phyloP scores from a whole-genome alignment of 257 asterid species.

The Hygrophila difformis region DNA sequence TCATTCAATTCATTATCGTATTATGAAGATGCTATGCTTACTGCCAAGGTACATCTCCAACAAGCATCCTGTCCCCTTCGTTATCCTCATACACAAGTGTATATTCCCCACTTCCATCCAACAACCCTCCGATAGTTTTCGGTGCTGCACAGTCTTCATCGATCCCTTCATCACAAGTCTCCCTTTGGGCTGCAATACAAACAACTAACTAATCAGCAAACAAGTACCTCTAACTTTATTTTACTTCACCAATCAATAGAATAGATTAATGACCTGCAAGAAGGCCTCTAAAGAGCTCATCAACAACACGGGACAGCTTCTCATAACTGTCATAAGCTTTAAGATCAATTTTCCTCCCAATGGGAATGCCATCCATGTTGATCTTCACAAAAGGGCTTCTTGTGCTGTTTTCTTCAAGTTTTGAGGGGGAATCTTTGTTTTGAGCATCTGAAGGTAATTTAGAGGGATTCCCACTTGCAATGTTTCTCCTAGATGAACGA shows the following conservation, averaged over 20 bases:
- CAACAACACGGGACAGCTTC: constrained; percentile 65
- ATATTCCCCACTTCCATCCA: constrained; percentile 89
- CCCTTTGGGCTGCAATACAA: constrained; percentile 46
- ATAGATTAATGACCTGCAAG: constrained; percentile 54
- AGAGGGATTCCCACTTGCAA: constrained; percentile 42
- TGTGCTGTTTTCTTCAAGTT: constrained; percentile 27
- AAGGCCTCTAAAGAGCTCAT: constrained; percentile 83
- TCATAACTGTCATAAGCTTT: constrained; percentile 63
- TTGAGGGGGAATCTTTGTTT: constrained; percentile 23
- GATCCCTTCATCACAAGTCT: constrained; percentile 28
- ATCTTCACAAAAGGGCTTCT: constrained; percentile 73
- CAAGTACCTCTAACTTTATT: no score
- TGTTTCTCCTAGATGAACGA: constrained; percentile 68
- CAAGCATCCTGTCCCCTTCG: constrained; percentile 99
- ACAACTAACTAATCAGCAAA: no score
- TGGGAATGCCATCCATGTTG: constrained; percentile 95
- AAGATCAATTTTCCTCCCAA: constrained; percentile 89
- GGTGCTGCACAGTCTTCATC: constrained; percentile 31
- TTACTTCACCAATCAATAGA: no score
- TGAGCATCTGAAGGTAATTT: constrained; percentile 31
- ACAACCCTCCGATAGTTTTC: constrained; percentile 42
- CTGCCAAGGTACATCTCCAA: constrained; percentile 99
- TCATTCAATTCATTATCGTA: no score
- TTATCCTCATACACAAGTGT: constrained; percentile 94
- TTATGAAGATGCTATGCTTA: constrained; percentile 41